Conservation (phyloP, 2,329 filamentous ascomycete species). For the Fusarium globosum region DNA sequence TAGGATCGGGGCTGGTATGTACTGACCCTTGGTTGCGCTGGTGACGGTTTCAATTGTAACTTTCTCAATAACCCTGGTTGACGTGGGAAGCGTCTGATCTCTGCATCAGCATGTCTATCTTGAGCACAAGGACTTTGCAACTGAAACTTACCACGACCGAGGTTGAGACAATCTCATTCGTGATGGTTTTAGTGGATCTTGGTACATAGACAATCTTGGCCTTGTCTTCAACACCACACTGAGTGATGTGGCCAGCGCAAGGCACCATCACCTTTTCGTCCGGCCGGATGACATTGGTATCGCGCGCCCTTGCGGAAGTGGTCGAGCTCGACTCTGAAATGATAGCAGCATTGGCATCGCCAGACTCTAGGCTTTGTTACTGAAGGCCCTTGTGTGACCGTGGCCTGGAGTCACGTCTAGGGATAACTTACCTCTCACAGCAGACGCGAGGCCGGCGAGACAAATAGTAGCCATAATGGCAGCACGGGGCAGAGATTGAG, state of each 20-base stretch:
- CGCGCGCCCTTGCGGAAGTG: neutral
- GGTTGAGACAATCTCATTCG: accelerated
- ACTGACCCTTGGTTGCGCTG: neutral
- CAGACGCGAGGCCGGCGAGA: neutral
- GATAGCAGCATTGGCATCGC: neutral
- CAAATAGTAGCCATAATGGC: neutral
- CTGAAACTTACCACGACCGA: neutral
- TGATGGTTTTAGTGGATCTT: accelerated
- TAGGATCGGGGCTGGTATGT: accelerated
- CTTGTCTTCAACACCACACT: neutral
- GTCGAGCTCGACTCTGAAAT: accelerated
- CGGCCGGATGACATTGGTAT: accelerated
- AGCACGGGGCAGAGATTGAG: neutral
- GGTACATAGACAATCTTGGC: neutral
- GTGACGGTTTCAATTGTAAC: accelerated
- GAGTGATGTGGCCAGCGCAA: neutral
- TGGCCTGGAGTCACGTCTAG: accelerated
- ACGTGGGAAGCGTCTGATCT: neutral
- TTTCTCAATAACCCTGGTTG: accelerated
- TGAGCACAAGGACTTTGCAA: accelerated
- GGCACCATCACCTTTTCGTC: neutral
- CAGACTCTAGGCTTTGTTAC: neutral
- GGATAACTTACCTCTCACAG: neutral
- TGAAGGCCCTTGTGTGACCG: accelerated
- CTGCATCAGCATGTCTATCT: accelerated